Percentiles rank a stretch among this genome's conserved stretches.
phyloP scores from a whole-genome alignment of 2,329 filamentous ascomycete species.

The Ophiostoma sp. region DNA sequence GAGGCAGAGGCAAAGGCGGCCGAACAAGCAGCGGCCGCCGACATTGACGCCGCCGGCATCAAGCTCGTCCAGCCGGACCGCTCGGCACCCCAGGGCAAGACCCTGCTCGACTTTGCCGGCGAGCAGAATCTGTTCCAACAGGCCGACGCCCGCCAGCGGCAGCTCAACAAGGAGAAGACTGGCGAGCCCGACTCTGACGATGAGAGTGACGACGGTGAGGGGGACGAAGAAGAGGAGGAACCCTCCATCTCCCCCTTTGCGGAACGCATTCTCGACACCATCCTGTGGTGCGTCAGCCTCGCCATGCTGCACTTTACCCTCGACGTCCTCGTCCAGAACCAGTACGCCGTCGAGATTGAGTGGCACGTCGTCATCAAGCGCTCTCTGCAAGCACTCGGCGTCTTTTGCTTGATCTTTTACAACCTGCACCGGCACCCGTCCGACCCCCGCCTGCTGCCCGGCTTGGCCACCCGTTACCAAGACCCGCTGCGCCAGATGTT shows the following conservation, averaged over 20 bases:
- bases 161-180: conserved; percentile 34
- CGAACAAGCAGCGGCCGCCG: conserved; percentile 57
- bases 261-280: conserved; percentile 56
- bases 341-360: conserved; percentile 68
- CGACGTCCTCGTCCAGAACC: conserved; percentile 75
- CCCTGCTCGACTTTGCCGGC: conserved; percentile 71
- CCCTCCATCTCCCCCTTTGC: conserved; percentile 44
- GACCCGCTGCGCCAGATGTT: conserved; percentile 54
- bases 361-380: conserved; percentile 59
- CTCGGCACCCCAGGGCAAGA: conserved; percentile 61
- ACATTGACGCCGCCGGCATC: conserved; percentile 51
- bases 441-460: conserved; percentile 51
- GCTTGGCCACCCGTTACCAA: conserved; percentile 50
- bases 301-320: conserved; percentile 74
- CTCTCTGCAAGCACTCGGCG: conserved; percentile 55
- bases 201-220: conserved; percentile 16
- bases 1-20: conserved; percentile 30
- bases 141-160: conserved; percentile 45
- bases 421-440: conserved; percentile 55
- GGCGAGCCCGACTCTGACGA: not conserved
- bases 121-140: conserved; percentile 60
- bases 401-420: conserved; percentile 58
- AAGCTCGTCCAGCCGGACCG: conserved; percentile 70
- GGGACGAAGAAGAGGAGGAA: conserved; percentile 34
- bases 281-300: conserved; percentile 62